Base-by-base conservation (phyloP, 176 grass and related monocot genomes). In the Miscanthus lutarioriparius region DNA sequence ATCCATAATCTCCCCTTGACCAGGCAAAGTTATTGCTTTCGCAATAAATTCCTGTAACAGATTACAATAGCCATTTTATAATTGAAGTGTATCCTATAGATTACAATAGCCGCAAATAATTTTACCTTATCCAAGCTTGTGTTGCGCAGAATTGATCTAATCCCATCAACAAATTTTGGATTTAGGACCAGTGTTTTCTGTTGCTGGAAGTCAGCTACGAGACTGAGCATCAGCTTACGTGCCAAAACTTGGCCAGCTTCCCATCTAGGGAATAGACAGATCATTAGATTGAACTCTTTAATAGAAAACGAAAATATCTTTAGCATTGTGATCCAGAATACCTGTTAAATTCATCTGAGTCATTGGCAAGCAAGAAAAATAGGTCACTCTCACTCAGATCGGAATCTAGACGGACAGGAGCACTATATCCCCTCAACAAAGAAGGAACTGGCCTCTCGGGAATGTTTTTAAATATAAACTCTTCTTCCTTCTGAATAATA, bases 1-100 rank as follows among this genome's bases (percentile, higher is more conserved):
- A 80, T 99, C 96, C 96, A 99, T 99, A 72, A 99, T 96, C 88
- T 99, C 96, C 70, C 96, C 96, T 90, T 92, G 89, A 87, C 96
- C 96, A 79, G 93, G 96, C 49, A 95, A 85, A n/a, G 93, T 98
- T 77, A 98, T 90, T 84, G 93, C 96, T 83, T 95, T 98, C 13
- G 91, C 85, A 89, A 98, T 98, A 71, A 98, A 95, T 90, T 98
- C 96, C 96, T 98, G 61, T 80, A 90, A 5, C 44, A 67, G 41
- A 28, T 28, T 67, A 78, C 19, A 75, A 64, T 40, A 76, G 86
- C 62, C 10, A 45, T 49, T 79, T 83, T 66, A 70, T n/a, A 84
- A 70, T 58, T 47, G 13, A 58, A 69, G 78, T 59, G 43, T n/a
- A 4, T 8, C 33, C 28, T 44, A 30, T 47, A 78, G 40, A 74